phyloP scores from a whole-genome alignment of 495 filamentous ascomycete genomes.

The Aspergillus mulundensis region DNA sequence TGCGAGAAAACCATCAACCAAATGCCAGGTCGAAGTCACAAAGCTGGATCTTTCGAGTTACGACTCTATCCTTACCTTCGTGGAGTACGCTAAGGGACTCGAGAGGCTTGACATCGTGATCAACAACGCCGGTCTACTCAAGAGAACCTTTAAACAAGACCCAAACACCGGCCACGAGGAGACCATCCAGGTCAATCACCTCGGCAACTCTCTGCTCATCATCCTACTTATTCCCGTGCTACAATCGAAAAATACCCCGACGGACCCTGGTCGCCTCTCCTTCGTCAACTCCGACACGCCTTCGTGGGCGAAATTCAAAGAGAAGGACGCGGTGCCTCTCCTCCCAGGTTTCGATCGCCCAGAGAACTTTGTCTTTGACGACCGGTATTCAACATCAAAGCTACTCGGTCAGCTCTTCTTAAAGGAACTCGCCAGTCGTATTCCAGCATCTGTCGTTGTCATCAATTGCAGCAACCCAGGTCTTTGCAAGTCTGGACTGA shows the following conservation, averaged over 20 bases:
- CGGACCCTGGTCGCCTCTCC: neutral
- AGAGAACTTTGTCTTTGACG: neutral
- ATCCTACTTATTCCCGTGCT: conserved; percentile 40
- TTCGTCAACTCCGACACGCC: conserved; percentile 7
- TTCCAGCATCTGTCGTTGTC: conserved; percentile 7
- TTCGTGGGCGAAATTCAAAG: conserved; percentile 13
- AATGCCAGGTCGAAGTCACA: conserved; percentile 43
- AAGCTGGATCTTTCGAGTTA: conserved; percentile 47
- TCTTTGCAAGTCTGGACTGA: conserved; percentile 9
- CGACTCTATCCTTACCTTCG: conserved; percentile 41
- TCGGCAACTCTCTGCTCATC: conserved; percentile 46
- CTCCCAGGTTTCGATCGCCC: conserved; percentile 4
- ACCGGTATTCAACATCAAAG: conserved; percentile 17
- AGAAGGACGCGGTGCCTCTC: neutral
- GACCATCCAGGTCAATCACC: conserved; percentile 29
- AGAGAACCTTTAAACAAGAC: conserved; percentile 24
- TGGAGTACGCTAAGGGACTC: conserved; percentile 24
- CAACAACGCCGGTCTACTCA: conserved; percentile 50
- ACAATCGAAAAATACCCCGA: neutral
- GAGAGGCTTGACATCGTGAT: conserved; percentile 45
- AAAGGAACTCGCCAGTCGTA: conserved; percentile 9
- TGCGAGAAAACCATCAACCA: conserved; percentile 13
- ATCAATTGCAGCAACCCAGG: conserved; percentile 22
- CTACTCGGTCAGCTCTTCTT: conserved; percentile 20
- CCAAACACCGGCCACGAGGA: conserved; percentile 39